Conservation (phyloP, 345 rosid genomes). For the Microcos paniculata region DNA sequence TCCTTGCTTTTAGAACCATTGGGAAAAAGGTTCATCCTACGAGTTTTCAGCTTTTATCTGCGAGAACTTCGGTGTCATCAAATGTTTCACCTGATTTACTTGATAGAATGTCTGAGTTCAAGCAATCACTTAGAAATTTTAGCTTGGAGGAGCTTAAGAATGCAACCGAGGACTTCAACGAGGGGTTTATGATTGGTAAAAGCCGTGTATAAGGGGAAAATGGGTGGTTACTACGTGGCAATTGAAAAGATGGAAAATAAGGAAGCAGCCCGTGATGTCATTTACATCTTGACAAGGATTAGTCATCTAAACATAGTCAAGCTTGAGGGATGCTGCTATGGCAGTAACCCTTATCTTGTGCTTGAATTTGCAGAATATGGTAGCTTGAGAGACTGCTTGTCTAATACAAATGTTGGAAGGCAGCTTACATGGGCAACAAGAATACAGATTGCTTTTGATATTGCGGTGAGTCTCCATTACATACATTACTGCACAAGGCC, state of each 20-base stretch:
- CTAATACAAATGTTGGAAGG: slow-evolving; percentile 17
- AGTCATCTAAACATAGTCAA: slow-evolving; percentile 32
- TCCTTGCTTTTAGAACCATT: neutral
- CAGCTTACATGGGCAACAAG: slow-evolving; percentile 36
- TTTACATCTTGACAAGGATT: slow-evolving; percentile 32
- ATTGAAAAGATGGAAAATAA: slow-evolving; percentile 24
- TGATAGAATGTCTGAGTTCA: slow-evolving; percentile 31
- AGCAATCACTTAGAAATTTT: slow-evolving; percentile 26
- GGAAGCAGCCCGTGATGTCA: slow-evolving; percentile 28
- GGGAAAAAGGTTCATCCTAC: slow-evolving; percentile 10
- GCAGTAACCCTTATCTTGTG: slow-evolving; percentile 24
- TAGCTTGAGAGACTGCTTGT: slow-evolving; percentile 35
- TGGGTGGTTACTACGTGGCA: slow-evolving; percentile 23
- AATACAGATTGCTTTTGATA: slow-evolving; percentile 37
- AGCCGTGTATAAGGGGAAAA: slow-evolving; percentile 22
- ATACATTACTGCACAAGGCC: slow-evolving; percentile 36
- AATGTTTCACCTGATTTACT: slow-evolving; percentile 32
- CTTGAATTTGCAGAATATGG: slow-evolving; percentile 34
- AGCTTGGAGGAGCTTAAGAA: slow-evolving; percentile 36
- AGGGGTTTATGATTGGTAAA: slow-evolving; percentile 26
- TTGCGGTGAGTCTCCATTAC: slow-evolving; percentile 39
- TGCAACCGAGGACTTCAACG: slow-evolving; percentile 33
- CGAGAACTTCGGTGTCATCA: slow-evolving; percentile 20
- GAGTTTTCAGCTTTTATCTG: slow-evolving; percentile 25
- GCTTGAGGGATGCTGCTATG: slow-evolving; percentile 34